Evolutionary conservation across 129 eudicot genomes (phyloP), one percentile per base, ranked within the genome.

Genomic region (Helichrysum umbraculigerum): DNA sequence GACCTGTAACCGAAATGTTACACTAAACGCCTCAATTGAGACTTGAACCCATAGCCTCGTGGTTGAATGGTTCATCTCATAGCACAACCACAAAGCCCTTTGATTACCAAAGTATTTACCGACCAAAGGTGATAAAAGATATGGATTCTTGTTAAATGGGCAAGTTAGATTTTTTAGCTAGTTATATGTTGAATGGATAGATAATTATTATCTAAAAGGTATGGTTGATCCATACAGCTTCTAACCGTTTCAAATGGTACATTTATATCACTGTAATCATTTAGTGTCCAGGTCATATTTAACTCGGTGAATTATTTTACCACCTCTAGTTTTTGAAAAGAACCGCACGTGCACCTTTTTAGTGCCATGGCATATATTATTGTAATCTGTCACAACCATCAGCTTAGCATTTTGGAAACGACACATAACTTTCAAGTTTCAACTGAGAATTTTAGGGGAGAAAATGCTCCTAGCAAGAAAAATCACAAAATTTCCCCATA

Each of bases 401-500:
- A 56, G 4, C 25, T 20, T 56, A 57, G 9, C 62, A 57, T 47
- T 47, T 47, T 47, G 54, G n/a, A 14, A 47, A 47, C n/a, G 1
- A 47, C 17, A 9, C 54, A 47, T 11, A 47, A 47, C 17, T 47
- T 11, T 57, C n/a, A n/a, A n/a, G n/a, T n/a, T 19, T 21, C 28
- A 57, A 20, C 22, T 20, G 7, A 5, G 4, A 61, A 25, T 11
- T 10, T 28, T 57, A 20, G 17, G 14, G 9, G 54, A 19, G 10
- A 17, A 54, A 54, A 8, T 21, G 62, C 62, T 57, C 62, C 29
- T 5, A 8, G 62, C 4, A 47, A 33, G 34, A 28, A 57, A 3
- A 25, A 56, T 34, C 42, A 57, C 22, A 15, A 54, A 71, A 71
- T 19, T 71, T 71, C 33, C 8, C 52, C 65, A 65, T 30, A 51